Base-by-base conservation (phyloP, 2,329 filamentous ascomycete species). In the Ceratocystis ficicola region DNA sequence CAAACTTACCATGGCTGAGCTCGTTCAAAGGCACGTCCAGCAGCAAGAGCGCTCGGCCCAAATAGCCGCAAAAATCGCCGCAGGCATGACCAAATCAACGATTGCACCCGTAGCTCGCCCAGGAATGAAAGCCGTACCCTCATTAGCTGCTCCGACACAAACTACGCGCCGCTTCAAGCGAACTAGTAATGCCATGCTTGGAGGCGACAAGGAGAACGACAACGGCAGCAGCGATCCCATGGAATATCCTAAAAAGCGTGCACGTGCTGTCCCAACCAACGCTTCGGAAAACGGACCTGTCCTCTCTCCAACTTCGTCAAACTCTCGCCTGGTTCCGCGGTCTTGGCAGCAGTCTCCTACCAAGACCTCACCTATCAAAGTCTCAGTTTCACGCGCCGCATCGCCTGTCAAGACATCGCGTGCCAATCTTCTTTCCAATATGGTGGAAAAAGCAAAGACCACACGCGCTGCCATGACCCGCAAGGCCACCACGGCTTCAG, bases 271-370 rank as follows among this genome's bases (percentile, higher is more conserved):
- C 10, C 66, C 62, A 2, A 69, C 74, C 68, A 71, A 76, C 70
- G 72, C 75, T 70, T 71, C 78, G 69, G 71, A 77, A 69, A 74
- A 83, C 68, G 76, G 80, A 62, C 80, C 87, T 73, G 82, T 95
- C 46, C 79, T 95, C 2, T 95, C 91, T 1, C 90, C 90, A 1
- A 87, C 89, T 64, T 92, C 89, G 0, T 86, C 87, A 67, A 95
- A 95, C 72, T 88, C 88, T 5, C 85, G 89, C 63, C 80, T 88
- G 17, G 77, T 83, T 25, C 83, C 83, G n/a, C 64, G 67, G 15
- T 64, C 36, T 28, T 66, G 52, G 62, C 68, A 63, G 32, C 57
- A 46, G 20, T 67, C 66, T 36, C 68, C 66, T 52, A 66, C 28
- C 73, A 78, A 10, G 44, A 44, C 55, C 5, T 66, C 64, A 2